Evolutionary conservation across 2,329 filamentous ascomycete species (phyloP).

Genomic region (Ilyonectria sp.): DNA sequence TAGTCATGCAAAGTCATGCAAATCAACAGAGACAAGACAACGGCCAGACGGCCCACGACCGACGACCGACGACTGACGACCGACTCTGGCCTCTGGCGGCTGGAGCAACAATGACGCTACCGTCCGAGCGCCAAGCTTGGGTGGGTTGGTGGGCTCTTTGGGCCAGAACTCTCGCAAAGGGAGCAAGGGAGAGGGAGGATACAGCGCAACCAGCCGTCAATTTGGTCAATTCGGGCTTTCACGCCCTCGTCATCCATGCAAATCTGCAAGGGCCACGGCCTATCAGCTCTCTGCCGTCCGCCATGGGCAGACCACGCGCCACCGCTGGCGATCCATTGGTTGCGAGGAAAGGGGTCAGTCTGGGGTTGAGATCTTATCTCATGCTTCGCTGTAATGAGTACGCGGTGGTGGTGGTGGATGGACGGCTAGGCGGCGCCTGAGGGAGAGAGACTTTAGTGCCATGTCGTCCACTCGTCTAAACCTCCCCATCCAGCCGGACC

Average conservation of each 20-base stretch:
- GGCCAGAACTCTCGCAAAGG: conserved; percentile 23
- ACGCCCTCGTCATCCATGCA: conserved; percentile 40
- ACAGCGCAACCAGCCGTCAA: conserved; percentile 22
- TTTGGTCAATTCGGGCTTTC: conserved; percentile 30
- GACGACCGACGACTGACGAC: background rate
- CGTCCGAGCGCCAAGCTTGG: conserved; percentile 27
- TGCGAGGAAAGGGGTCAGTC: conserved; percentile 39
- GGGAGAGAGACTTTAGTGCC: conserved; percentile 17
- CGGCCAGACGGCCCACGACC: background rate
- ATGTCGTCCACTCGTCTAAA: conserved; percentile 5
- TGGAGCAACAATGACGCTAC: conserved; percentile 32
- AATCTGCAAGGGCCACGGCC: conserved; percentile 48
- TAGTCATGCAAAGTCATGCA: conserved; percentile 4
- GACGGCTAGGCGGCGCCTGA: background rate
- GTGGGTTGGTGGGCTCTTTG: conserved; percentile 2
- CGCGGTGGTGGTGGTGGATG: background rate
- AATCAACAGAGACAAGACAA: conserved; percentile 5
- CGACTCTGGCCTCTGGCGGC: conserved; percentile 7
- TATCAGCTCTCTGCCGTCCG: conserved; percentile 43
- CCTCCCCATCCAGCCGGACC: background rate
- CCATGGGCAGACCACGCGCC: conserved; percentile 42
- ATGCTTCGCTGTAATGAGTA: conserved; percentile 2
- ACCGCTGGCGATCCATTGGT: conserved; percentile 39
- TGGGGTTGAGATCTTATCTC: conserved; percentile 38
- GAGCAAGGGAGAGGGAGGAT: conserved; percentile 20